phyloP scores from a whole-genome alignment of 352 stramenopile species.

The Phytophthora sp. region DNA sequence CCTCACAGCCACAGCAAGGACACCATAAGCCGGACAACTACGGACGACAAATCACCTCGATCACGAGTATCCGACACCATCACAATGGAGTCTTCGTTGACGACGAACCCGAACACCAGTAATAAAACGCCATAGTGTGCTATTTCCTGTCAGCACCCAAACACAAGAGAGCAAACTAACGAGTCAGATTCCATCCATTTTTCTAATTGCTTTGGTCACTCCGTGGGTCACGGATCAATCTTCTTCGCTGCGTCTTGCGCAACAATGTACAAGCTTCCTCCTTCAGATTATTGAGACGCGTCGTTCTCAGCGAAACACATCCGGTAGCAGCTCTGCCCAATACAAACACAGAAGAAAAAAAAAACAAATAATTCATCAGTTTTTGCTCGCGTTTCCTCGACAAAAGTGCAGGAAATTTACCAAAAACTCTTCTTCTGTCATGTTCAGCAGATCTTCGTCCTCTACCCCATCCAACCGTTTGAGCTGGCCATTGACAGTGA shows the following conservation, averaged over 20 bases:
- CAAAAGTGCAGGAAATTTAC: slow-evolving; percentile 42
- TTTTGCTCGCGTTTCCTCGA: too few relatives aligned
- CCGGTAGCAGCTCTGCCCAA: slow-evolving; percentile 70
- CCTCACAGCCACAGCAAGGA: slow-evolving; percentile 18
- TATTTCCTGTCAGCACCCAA: background rate
- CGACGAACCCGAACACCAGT: slow-evolving; percentile 39
- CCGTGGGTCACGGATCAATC: background rate
- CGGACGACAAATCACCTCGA: slow-evolving; percentile 55
- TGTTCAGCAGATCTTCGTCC: slow-evolving; percentile 81
- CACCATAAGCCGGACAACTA: slow-evolving; percentile 35
- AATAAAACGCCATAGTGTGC: slow-evolving; percentile 11
- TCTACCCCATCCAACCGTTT: slow-evolving; percentile 76
- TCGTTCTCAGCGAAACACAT: slow-evolving; percentile 51
- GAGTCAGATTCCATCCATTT: slow-evolving; percentile 30
- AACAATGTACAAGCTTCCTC: slow-evolving; percentile 35
- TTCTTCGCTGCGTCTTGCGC: slow-evolving; percentile 7
- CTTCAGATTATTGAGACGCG: slow-evolving; percentile 20
- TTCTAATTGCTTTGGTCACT: slow-evolving; percentile 26
- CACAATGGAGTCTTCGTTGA: slow-evolving; percentile 73
- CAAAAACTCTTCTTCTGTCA: slow-evolving; percentile 89
- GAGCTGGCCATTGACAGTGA: slow-evolving; percentile 68
- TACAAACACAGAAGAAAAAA: background rate
- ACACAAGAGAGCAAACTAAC: slow-evolving; percentile 9
- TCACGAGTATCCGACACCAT: slow-evolving; percentile 58
- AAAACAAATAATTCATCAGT: too few relatives aligned